Evolutionary conservation across 208 protist genomes (phyloP).

Genomic region (Acanthamoeba lenticulata): DNA sequence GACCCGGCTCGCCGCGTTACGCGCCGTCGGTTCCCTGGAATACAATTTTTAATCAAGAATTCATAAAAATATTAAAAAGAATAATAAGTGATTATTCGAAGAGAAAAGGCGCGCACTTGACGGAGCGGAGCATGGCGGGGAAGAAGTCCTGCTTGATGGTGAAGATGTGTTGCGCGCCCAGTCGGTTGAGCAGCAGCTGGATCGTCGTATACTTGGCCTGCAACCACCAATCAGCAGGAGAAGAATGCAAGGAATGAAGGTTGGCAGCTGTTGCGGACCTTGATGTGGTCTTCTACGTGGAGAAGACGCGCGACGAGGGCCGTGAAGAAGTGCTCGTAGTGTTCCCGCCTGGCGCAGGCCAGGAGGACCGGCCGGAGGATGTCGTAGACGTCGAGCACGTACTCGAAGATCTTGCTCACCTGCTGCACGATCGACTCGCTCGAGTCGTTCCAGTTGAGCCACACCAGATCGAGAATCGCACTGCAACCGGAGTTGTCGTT

Average conservation of each 20-base stretch:
- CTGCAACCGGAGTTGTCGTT: neutral
- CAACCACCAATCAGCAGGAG: neutral
- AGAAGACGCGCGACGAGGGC: neutral
- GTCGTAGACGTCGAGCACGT: slow-evolving; percentile 40
- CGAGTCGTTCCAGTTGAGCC: slow-evolving; percentile 27
- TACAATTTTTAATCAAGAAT: too few species aligned
- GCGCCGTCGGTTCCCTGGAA: slow-evolving; percentile 11
- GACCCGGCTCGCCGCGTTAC: slow-evolving; percentile 5
- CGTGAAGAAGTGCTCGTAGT: slow-evolving; percentile 41
- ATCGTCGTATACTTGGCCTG: slow-evolving; percentile 47
- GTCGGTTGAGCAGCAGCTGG: slow-evolving; percentile 48
- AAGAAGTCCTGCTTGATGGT: slow-evolving; percentile 48
- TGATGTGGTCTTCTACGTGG: slow-evolving; percentile 15
- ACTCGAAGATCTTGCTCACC: slow-evolving; percentile 62
- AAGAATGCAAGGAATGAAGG: neutral
- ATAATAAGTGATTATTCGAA: neutral
- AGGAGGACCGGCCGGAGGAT: neutral
- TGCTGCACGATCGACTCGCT: slow-evolving; percentile 50
- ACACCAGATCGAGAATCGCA: slow-evolving; percentile 27
- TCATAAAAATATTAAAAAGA: neutral
- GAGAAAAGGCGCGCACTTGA: neutral
- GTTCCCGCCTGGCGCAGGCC: neutral
- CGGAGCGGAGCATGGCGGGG: neutral
- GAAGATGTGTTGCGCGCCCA: slow-evolving; percentile 31
- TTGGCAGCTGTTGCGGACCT: neutral